Base-by-base conservation (phyloP, 768 basidiomycete genomes). In the Leccinum imitatum region DNA sequence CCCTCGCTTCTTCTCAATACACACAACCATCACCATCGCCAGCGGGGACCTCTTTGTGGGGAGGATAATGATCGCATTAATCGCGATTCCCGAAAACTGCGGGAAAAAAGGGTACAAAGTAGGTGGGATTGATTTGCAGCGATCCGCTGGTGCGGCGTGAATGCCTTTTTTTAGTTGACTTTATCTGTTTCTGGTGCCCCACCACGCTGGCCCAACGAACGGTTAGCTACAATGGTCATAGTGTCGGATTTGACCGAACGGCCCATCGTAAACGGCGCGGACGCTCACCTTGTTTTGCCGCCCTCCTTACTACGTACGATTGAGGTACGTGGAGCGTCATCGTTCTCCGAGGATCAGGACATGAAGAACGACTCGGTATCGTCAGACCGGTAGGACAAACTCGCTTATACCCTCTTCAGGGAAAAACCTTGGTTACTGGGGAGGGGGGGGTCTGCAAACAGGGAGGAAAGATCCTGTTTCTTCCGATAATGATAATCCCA, bases 281-380 rank as follows among this genome's bases (percentile, higher is more conserved):
- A 51, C 9, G 14, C 19, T 37, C 19, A 7, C 51, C 50, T 66
- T 56, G 59, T 14, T 58, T 52, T 47, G 46, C 21, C 53, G 3
- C 9, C 27, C 53, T 25, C 31, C 35, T 47, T 21, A 47, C 41
- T 54, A 54, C 59, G 53, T 17, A 48, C n/a, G 50, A 19, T 17
- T 44, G 33, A 46, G 33, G 23, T 13, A 31, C 19, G 54, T 30
- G 58, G 52, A 56, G 13, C 30, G 33, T 19, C 33, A 13, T 46
- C 5, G 14, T 2, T 30, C 54, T 58, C 62, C 62, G 48, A 65
- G 55, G 57, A 64, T 60, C 63, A 64, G 53, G 21, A 46, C 21
- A 48, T 30, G 31, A 27, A 65, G 35, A 19, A 35, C 19, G 21
- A 39, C 48, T n/a, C 39, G n/a, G 15, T 41, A 2, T 33, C 11